Conservation (phyloP, 2,329 filamentous ascomycete genomes). For the Fusarium verrucosum region DNA sequence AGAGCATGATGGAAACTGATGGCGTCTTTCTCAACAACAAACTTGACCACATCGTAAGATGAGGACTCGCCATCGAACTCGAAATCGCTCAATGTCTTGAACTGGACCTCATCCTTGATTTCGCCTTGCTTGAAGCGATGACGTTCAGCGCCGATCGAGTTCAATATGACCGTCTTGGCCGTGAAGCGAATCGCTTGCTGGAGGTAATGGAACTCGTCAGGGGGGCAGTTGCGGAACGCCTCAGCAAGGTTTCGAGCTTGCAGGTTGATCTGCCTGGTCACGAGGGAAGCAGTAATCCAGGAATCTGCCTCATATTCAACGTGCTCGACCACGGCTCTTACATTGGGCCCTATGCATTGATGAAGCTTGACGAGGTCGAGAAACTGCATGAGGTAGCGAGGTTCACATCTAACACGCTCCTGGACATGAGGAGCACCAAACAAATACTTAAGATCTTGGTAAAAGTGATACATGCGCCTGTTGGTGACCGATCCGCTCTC, state of each 20-base stretch:
- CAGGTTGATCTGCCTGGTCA: conserved; percentile 94
- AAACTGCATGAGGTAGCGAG: conserved; percentile 91
- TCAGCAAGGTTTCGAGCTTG: conserved; percentile 89
- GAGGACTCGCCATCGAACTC: conserved; percentile 74
- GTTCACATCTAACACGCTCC: conserved; percentile 81
- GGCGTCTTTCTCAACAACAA: conserved; percentile 85
- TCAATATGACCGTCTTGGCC: conserved; percentile 84
- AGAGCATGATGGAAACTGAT: conserved; percentile 98
- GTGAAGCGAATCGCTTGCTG: conserved; percentile 76
- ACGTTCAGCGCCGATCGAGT: conserved; percentile 89
- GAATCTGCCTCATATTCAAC: conserved; percentile 98
- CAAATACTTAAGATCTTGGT: conserved; percentile 90
- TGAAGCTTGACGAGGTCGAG: conserved; percentile 94
- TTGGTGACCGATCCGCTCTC: conserved; percentile 96
- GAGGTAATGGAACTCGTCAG: conserved; percentile 72
- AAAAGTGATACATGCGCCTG: conserved; percentile 96
- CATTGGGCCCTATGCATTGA: conserved; percentile 95
- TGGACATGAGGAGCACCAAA: conserved; percentile 90
- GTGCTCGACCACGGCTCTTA: conserved; percentile 89
- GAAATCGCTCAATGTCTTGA: conserved; percentile 80
- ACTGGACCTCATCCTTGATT: conserved; percentile 84
- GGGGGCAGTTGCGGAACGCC: conserved; percentile 76
- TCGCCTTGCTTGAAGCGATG: conserved; percentile 86
- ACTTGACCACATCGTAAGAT: conserved; percentile 79
- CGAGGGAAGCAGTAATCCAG: conserved; percentile 95